A percentile compares a stretch with the other conserved stretches of the same genome.
Evolutionary conservation across 2,329 filamentous ascomycete species (phyloP).

Genomic region (Colletotrichum spaethianum): DNA sequence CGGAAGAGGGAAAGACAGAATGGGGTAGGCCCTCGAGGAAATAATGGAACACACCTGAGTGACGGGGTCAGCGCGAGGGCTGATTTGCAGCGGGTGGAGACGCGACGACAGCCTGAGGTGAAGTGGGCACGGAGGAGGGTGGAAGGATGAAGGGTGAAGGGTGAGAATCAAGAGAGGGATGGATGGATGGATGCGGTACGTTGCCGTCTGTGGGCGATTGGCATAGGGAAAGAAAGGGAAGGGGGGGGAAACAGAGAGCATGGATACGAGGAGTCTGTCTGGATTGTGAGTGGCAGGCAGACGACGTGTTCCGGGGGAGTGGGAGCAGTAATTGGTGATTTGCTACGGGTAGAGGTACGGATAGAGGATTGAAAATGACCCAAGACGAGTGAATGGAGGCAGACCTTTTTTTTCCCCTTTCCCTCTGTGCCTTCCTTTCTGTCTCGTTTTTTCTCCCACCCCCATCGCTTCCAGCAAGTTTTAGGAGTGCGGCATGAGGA

Average conservation of each 20-base stretch:
- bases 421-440: no score
- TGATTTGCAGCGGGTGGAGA: constrained; percentile 41
- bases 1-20: constrained; percentile 39
- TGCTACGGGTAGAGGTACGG: not conserved
- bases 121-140: constrained; percentile 6
- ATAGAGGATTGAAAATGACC: not conserved
- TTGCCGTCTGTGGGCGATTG: constrained; percentile 6
- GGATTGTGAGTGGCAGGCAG: constrained; percentile 10
- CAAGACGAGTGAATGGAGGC: constrained; percentile 4
- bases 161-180: constrained; percentile 1
- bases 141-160: constrained; percentile 21
- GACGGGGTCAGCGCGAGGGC: constrained; percentile 36
- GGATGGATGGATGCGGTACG: not conserved
- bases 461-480: not conserved
- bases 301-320: constrained; percentile 14
- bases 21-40: constrained; percentile 32
- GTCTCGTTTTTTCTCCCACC: not conserved
- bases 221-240: not conserved
- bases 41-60: constrained; percentile 39
- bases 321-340: constrained; percentile 12
- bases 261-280: not conserved
- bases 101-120: constrained; percentile 28
- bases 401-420: not conserved
- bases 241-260: not conserved
- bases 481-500: not conserved